Evolutionary conservation across 1,284 basidiomycete genomes (phyloP), one percentile per base, ranked within the genome.

Genomic region (Ustilago hordei): DNA sequence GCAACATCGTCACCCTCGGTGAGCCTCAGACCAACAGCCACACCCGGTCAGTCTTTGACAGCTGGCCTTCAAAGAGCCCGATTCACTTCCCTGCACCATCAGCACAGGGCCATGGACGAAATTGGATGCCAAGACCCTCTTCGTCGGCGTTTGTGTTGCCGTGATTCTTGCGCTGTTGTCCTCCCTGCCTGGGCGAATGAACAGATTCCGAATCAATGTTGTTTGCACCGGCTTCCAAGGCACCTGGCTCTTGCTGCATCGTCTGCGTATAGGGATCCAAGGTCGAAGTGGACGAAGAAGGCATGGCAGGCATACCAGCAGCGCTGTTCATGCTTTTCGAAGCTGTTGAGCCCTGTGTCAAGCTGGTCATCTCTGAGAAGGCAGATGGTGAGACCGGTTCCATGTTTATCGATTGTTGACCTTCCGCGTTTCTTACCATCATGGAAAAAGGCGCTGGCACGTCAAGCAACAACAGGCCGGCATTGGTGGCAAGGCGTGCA

Each of bases 341-440:
- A 2, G 69, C 69, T 4, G 66, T 72, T 19, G 75, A 77, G 4
- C 69, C 67, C 31, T 77, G 66, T 3, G 75, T 77, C 50, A 77
- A 12, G 60, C 66, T 77, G 11, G 75, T 77, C 70, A 73, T 73
- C 32, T 73, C 70, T 1, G 75, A 77, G 12, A 60, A 67, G 0
- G 75, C 75, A 15, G 75, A 77, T 2, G 75, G 75, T 15, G 75
- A 77, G 38, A 69, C 47, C 2, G 75, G 70, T 41, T 77, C 74
- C 4, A 47, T 28, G 19, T 52, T 56, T 3, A 35, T 31, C 12
- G 54, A n/a, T 5, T 38, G 60, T n/a, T 41, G 63, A 34, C 31
- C 69, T 7, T 55, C 38, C 34, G 34, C 12, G 4, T 23, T 39
- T 15, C 55, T 60, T 2, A 36, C 52, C 36, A 64, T 55, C 13